Evolutionary conservation across 2,329 filamentous ascomycete genomes (phyloP).

Genomic region (Ophiostoma perfectum): DNA sequence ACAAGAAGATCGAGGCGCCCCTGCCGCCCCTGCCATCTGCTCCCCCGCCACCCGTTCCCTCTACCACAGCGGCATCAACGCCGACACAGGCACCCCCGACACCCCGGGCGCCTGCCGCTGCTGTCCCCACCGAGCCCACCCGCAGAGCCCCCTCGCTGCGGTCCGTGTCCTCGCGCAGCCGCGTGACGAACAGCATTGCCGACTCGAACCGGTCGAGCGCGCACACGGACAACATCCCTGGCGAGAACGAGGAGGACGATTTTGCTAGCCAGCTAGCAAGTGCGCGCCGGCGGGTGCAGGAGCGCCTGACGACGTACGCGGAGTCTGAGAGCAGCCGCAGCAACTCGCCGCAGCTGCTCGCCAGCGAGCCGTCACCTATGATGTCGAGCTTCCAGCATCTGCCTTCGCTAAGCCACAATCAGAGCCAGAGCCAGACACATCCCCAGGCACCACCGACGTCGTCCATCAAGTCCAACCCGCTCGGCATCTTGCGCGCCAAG

Average conservation of each 20-base stretch:
- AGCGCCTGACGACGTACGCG: slow-evolving; percentile 64
- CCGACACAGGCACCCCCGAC: neutral
- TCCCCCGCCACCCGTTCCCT: neutral
- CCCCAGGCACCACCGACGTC: neutral
- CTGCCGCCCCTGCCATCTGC: neutral
- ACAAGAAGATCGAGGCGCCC: neutral
- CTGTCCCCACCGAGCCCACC: neutral
- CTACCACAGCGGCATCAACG: neutral
- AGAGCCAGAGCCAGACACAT: neutral
- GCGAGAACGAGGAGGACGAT: slow-evolving; percentile 52
- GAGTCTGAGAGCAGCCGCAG: slow-evolving; percentile 52
- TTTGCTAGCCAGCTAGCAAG: slow-evolving; percentile 69
- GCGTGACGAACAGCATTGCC: slow-evolving; percentile 35
- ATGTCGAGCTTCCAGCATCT: neutral
- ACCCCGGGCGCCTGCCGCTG: neutral
- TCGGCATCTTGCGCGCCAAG: slow-evolving; percentile 33
- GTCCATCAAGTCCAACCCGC: neutral
- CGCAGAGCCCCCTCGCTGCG: slow-evolving; percentile 18
- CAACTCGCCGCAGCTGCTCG: slow-evolving; percentile 39
- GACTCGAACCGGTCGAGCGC: slow-evolving; percentile 24
- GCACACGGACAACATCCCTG: slow-evolving; percentile 32
- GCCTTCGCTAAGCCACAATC: neutral
- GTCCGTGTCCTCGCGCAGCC: slow-evolving; percentile 56
- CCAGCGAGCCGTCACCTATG: slow-evolving; percentile 30
- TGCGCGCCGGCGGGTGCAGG: slow-evolving; percentile 64